Percentiles rank a stretch among this genome's conserved stretches.
Conservation (phyloP, 2,329 filamentous ascomycete genomes). For the Fusarium albosuccineum region DNA sequence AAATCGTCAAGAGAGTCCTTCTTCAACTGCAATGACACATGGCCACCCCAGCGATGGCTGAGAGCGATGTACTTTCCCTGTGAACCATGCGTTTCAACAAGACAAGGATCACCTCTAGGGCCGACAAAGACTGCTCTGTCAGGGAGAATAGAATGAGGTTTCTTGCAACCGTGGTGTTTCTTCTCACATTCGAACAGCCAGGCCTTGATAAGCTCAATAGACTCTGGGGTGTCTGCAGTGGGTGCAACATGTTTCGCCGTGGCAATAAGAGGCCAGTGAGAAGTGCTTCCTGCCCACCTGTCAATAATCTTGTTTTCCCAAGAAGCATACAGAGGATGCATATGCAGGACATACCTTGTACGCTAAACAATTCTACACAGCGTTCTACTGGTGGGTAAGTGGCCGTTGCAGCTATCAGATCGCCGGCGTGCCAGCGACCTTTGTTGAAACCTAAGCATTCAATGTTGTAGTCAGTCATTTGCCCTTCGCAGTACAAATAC, state of each 20-base stretch:
- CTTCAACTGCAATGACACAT: slow-evolving; percentile 13
- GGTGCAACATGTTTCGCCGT: neutral
- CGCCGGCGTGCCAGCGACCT: neutral
- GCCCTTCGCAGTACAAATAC: too few relatives aligned
- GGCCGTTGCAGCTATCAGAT: neutral
- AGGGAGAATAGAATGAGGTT: neutral
- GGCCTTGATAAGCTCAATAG: neutral
- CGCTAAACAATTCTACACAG: neutral
- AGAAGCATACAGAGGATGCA: too few relatives aligned
- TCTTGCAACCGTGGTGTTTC: neutral
- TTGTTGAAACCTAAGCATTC: slow-evolving; percentile 1
- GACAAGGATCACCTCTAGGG: neutral
- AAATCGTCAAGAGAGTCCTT: slow-evolving; percentile 1
- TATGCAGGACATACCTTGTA: neutral
- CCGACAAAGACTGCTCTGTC: slow-evolving; percentile 2
- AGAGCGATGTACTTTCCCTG: slow-evolving; percentile 16
- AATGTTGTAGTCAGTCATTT: too few relatives aligned
- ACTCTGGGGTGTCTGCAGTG: neutral
- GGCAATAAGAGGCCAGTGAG: neutral
- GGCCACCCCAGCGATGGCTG: slow-evolving; percentile 25
- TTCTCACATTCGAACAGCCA: neutral
- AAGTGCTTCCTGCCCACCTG: neutral
- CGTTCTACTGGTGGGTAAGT: slow-evolving; percentile 5
- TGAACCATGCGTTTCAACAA: neutral
- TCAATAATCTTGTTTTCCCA: too few relatives aligned